Conservation (phyloP, 306 rosid genomes). For the Vachellia collinsii region DNA sequence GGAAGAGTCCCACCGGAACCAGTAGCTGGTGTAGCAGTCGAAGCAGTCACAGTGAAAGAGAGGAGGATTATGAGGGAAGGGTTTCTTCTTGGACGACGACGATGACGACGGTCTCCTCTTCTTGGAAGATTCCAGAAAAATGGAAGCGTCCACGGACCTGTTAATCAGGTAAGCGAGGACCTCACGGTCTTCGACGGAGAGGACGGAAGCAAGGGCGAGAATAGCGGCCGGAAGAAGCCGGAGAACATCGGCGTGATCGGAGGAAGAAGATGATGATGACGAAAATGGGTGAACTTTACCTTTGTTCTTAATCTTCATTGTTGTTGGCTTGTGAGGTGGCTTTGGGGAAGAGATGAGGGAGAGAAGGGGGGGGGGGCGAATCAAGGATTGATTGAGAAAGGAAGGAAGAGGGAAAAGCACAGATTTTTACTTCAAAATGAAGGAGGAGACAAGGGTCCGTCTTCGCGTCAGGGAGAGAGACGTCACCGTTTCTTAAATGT, state of each 20-base stretch:
- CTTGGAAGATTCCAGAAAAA: conserved; percentile 24
- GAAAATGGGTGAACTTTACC: conserved; percentile 71
- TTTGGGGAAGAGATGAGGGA: neutral
- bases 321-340: neutral
- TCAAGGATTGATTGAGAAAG: neutral
- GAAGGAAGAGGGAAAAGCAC: neutral
- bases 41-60: conserved; percentile 61
- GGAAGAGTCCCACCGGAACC: conserved; percentile 70
- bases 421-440: neutral
- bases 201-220: conserved; percentile 48
- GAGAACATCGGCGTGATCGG: conserved; percentile 40
- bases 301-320: conserved; percentile 69
- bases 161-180: conserved; percentile 67
- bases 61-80: conserved; percentile 41
- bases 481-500: conserved; percentile 6
- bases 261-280: neutral
- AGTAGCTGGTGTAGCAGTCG: conserved; percentile 65
- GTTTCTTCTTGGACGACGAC: conserved; percentile 20
- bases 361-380: no score
- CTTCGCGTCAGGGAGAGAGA: conserved; percentile 1
- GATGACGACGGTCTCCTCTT: neutral
- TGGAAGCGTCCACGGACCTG: conserved; percentile 43
- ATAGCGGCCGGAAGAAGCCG: conserved; percentile 65
- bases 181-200: conserved; percentile 62
- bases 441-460: neutral